phyloP scores from a whole-genome alignment of 441 rosid genomes.

The Macaranga tanarius region DNA sequence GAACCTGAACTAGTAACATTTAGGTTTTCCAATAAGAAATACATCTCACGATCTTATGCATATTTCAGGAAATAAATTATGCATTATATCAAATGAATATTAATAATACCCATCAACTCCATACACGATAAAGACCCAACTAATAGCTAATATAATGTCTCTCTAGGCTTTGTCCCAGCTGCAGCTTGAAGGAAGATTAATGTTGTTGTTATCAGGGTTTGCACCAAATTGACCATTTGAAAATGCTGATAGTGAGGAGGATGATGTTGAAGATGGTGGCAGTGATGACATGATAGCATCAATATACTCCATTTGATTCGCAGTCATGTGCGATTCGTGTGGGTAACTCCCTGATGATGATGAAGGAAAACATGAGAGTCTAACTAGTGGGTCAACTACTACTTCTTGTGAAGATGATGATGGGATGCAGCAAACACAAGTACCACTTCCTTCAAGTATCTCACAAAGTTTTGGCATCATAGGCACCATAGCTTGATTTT shows the following conservation, averaged over 20 bases:
- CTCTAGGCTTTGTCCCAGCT: conserved; percentile 50
- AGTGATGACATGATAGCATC: conserved; percentile 52
- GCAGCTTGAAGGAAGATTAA: conserved; percentile 32
- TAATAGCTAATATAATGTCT: background rate
- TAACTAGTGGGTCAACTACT: conserved; percentile 36
- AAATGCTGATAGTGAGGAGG: conserved; percentile 46
- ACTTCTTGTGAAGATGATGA: conserved; percentile 30
- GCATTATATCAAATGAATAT: conserved; percentile 22
- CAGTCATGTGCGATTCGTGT: conserved; percentile 31
- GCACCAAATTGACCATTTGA: conserved; percentile 46
- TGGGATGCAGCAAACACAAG: conserved; percentile 28
- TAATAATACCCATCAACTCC: background rate
- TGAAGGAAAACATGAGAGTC: conserved; percentile 32
- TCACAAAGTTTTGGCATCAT: conserved; percentile 55
- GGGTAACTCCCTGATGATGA: conserved; percentile 20
- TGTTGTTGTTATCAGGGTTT: conserved; percentile 46
- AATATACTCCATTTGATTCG: conserved; percentile 51
- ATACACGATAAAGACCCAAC: conserved; percentile 21
- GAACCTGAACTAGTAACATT: conserved; percentile 46
- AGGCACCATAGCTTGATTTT: conserved; percentile 23
- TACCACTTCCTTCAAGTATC: conserved; percentile 42
- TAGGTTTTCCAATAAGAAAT: conserved; percentile 41
- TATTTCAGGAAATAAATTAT: conserved; percentile 26
- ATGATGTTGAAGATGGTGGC: conserved; percentile 38
- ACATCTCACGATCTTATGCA: conserved; percentile 31